Base-by-base conservation (phyloP, 1,284 basidiomycete species). In the Tilletia horrida region DNA sequence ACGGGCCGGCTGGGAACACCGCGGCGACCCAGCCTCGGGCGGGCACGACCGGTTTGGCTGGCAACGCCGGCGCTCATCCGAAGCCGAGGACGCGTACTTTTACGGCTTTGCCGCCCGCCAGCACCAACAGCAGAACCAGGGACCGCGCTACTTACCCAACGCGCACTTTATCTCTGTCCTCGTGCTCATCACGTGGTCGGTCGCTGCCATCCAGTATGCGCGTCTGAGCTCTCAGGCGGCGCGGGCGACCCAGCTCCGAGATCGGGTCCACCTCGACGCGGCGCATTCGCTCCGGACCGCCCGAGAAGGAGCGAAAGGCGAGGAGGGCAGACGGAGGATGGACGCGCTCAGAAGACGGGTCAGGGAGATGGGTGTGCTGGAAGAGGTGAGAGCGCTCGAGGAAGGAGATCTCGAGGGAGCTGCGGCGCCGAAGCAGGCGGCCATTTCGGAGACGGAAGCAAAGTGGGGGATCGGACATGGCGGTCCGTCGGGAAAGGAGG, bases 31-130 rank as follows among this genome's bases (percentile, higher is more conserved):
- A 0, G 64, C 65, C 3, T 50, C 69, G 0, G 64, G 48, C 1
- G 71, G 69, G 1, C 73, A 74, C 45, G 71, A 74, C 16, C 18
- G 62, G 1, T 74, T 67, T 48, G 69, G 67, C 27, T 74, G 73
- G 73, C 73, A 74, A 48, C 64, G 67, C n/a, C 13, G n/a, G 18
- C 35, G 61, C 18, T 52, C 16, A 4, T 71, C 69, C 43, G 70
- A 67, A 45, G 66, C 71, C 2, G 66, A 69, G 45, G 66, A 68
- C 11, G 61, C 25, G 21, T 62, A 43, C 3, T 62, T 62, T 42
- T 62, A 62, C 61, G 61, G 61, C 21, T 62, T 62, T 40, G 43
- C 40, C 8, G 61, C 61, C 14, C 61, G 42, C 11, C 29, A 62
- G 21, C 40, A 21, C 1, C 21, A 18, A 27, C 9, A 21, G 14